Evolutionary conservation across 257 asterid species (phyloP).

Genomic region (Solanum tacnaense): DNA sequence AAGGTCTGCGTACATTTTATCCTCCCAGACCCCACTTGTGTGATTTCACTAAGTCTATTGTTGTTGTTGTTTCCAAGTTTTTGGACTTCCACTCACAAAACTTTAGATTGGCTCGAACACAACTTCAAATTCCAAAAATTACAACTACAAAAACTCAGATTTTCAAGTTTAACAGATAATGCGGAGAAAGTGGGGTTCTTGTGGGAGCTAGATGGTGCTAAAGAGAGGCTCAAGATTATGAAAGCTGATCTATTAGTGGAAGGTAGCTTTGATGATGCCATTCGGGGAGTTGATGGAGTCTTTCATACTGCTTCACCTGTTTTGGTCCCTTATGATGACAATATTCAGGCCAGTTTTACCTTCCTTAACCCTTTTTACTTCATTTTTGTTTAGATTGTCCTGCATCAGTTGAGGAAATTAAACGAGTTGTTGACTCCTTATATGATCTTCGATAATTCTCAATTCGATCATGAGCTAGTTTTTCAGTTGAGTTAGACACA

Average conservation of each 20-base stretch:
- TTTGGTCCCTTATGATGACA: conserved; percentile 43
- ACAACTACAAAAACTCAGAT: too few species aligned
- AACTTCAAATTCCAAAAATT: too few species aligned
- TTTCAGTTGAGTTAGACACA: background rate
- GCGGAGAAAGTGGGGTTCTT: conserved; percentile 51
- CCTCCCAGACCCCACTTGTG: too few species aligned
- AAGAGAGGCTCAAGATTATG: conserved; percentile 66
- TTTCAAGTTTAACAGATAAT: conserved; percentile 26
- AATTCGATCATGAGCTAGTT: background rate
- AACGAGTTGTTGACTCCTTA: background rate
- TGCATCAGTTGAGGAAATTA: too few species aligned
- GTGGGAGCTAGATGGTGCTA: conserved; percentile 76
- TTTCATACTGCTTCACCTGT: conserved; percentile 95
- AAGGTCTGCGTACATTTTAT: too few species aligned
- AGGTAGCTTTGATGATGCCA: conserved; percentile 79
- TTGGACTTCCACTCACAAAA: too few species aligned
- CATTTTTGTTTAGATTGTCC: background rate
- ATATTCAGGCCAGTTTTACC: conserved; percentile 41
- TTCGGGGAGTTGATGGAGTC: conserved; percentile 77
- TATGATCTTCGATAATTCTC: background rate
- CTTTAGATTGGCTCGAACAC: too few species aligned
- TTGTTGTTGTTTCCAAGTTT: too few species aligned
- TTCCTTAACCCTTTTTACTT: background rate
- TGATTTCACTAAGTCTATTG: too few species aligned
- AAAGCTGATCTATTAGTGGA: conserved; percentile 65